Percentiles rank a stretch among this genome's conserved stretches.
phyloP scores from a whole-genome alignment of 2,329 filamentous ascomycete genomes.

The Xylariaceae sp. region DNA sequence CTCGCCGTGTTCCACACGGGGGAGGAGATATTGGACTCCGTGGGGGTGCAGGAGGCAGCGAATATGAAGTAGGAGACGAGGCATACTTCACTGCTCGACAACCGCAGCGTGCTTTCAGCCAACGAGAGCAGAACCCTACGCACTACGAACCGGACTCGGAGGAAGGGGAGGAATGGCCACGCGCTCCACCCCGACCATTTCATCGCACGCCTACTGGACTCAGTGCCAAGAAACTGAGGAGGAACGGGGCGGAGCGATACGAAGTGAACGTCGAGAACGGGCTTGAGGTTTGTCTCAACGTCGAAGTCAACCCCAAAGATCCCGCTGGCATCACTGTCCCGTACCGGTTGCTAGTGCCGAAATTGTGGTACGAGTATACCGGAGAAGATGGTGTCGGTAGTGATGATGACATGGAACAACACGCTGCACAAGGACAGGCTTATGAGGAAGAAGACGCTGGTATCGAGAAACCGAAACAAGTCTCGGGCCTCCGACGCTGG shows the following conservation, averaged over 20 bases:
- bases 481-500: slow-evolving; percentile 6
- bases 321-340: slow-evolving; percentile 83
- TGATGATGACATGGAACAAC: not conserved
- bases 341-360: slow-evolving; percentile 82
- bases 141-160: slow-evolving; percentile 7
- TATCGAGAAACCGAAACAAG: slow-evolving; percentile 5
- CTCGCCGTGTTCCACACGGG: slow-evolving; percentile 21
- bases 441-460: not conserved
- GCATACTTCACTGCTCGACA: slow-evolving; percentile 49
- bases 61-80: slow-evolving; percentile 55
- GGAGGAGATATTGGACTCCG: slow-evolving; percentile 30
- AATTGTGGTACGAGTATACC: slow-evolving; percentile 60
- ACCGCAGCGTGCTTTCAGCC: slow-evolving; percentile 26
- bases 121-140: slow-evolving; percentile 19
- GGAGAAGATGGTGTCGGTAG: slow-evolving; percentile 27
- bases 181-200: slow-evolving; percentile 38
- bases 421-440: not conserved
- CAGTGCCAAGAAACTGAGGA: slow-evolving; percentile 57
- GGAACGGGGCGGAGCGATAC: slow-evolving; percentile 42
- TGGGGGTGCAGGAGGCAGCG: slow-evolving; percentile 29
- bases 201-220: slow-evolving; percentile 68
- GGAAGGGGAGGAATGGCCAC: not conserved
- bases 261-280: slow-evolving; percentile 77
- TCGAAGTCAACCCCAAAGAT: slow-evolving; percentile 82
- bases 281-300: slow-evolving; percentile 81